Evolutionary conservation across 345 rosid genomes (phyloP), one percentile per base, ranked within the genome.

Genomic region (Gossypium raimondii): DNA sequence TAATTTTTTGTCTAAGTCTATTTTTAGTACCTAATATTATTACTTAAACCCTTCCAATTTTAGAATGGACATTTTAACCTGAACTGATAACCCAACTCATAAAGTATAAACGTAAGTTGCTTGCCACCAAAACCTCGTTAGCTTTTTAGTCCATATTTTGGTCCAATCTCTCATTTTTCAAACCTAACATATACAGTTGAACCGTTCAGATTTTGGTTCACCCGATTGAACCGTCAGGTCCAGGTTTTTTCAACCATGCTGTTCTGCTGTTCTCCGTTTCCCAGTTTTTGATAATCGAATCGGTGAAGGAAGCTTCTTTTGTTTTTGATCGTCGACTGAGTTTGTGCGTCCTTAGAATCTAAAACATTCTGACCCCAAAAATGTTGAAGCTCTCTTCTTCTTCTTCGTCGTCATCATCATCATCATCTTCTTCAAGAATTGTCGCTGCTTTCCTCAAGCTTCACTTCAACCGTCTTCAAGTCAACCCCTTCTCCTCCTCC

Each of bases 371-470:
- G 60, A 74, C 62, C 65, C 69, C 63, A 34, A 48, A 25, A 63
- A 74, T 74, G 71, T 51, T 50, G 62, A 74, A 74, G 51, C 48
- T 38, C 10, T 27, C 38, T 24, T 58, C 38, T 3, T 25, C 63
- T 22, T 58, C 62, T 0, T 58, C 55, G 2, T 51, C 18, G 4
- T 22, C 62, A 8, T 56, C 60, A 8, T 9, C 41, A 34, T 34
- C 41, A 34, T 34, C 41, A 5, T 56, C 60, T 7, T 74, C 70
- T 16, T 80, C 76, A 77, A 82, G 82, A 76, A 70, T 77, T 76
- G 76, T 85, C 77, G 73, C 77, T 24, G 81, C 85, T 47, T 80
- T 89, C 50, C 68, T 87, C 72, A 83, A 75, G 5, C 74, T 67
- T 25, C 89, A 81, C 25, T 76, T 53, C 79, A 66, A 11, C 74